These are phyloP conservation scores for Magnolia sinica DNA, from an alignment of 164 flowering plant genomes.

Conservation along the genomic window DNA sequence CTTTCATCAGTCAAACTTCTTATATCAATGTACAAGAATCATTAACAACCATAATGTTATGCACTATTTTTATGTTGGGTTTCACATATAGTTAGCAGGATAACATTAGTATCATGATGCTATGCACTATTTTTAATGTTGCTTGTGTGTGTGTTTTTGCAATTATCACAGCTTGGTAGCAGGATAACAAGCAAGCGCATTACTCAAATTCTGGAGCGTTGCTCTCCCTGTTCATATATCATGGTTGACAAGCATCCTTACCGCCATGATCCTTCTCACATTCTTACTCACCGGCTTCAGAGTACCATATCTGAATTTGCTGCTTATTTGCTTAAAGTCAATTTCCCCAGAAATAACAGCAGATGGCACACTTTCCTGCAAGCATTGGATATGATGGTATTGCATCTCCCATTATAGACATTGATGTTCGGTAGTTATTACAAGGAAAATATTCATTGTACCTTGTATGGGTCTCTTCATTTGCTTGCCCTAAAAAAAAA, in stretches of 20 bases:
- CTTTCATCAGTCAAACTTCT: neutral
- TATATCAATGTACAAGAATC: neutral
- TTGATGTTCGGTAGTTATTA: neutral
- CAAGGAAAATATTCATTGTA: neutral
- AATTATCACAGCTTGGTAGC: conserved; percentile 72
- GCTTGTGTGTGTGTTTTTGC: conserved; percentile 9
- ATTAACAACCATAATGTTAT: neutral
- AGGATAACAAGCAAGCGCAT: conserved; percentile 89
- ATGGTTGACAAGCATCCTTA: conserved; percentile 84
- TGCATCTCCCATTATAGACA: neutral
- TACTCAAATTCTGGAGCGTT: conserved; percentile 60
- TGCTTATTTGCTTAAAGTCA: conserved; percentile 37
- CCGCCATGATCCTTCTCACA: conserved; percentile 90
- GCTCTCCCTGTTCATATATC: conserved; percentile 62
- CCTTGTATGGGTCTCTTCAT: neutral
- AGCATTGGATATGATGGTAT: conserved; percentile 58
- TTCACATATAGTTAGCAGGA: neutral
- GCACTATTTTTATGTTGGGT: neutral
- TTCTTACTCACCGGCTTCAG: conserved; percentile 82
- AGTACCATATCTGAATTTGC: conserved; percentile 54
- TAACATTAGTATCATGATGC: neutral
- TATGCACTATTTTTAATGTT: neutral
- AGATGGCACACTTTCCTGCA: conserved; percentile 48
- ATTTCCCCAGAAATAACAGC: conserved; percentile 33
- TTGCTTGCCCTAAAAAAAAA: neutral